Evolutionary conservation across 2,329 filamentous ascomycete species (phyloP), one percentile per base, ranked within the genome.

Genomic region (Alternaria hordeiaustralica): DNA sequence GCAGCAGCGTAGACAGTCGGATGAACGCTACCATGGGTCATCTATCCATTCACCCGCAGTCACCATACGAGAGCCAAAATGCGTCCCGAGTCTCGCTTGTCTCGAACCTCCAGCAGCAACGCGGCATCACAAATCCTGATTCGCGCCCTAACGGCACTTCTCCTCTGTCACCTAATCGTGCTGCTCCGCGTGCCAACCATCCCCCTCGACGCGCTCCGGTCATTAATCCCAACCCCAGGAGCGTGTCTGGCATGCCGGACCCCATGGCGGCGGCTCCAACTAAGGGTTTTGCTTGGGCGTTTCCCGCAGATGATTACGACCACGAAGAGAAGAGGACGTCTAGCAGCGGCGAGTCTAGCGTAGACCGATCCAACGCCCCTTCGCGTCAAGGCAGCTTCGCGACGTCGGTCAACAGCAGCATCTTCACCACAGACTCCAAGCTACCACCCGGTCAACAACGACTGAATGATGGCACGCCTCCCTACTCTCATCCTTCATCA

Each of bases 241-340:
- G 89, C 83, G 57, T 87, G 85, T 80, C 88, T 83, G 74, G 92
- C 86, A 82, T 90, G 87, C 74, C 89, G 84, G 82, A 86, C 75
- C 84, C 84, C 7, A 85, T 82, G 70, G 92, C 92, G 43, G 89
- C 91, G 28, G 90, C 93, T 76, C 92, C 92, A 6, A 94, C 91
- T 11, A 93, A 93, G 78, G 92, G 92, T 76, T 92, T 91, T 77
- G 90, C 92, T 5, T 95, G 92, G 92, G 92, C 92, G 69, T 94
- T 94, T 71, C 92, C 92, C 1, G 59, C 59, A 1, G 92, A 93
- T 74, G 88, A 91, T 58, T 87, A 89, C 56, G 88, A 91, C 61
- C 82, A 79, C 36, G 85, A 84, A 45, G 83, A 85, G 43, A 76
- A 82, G 58, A 76, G 83, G 61, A 81, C 79, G 30, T 84, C 82